phyloP scores from a whole-genome alignment of 352 stramenopile species.

The Phytopythium sindhum region DNA sequence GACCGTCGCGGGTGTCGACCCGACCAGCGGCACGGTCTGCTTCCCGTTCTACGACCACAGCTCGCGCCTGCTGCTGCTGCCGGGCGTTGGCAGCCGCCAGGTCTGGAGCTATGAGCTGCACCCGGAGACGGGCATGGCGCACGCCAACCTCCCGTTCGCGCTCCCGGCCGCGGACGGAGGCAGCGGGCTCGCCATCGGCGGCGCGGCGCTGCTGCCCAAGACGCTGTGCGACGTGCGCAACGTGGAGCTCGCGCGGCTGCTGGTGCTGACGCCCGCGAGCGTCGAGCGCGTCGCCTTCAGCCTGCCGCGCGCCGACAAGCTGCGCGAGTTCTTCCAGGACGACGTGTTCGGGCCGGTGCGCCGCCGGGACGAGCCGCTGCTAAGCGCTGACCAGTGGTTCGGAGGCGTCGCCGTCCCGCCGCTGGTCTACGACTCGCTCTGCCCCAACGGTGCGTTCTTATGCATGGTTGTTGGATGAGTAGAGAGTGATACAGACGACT shows the following conservation, averaged over 20 bases:
- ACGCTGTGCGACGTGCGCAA: slow-evolving; percentile 53
- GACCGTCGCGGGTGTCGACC: slow-evolving; percentile 23
- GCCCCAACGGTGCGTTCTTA: slow-evolving; percentile 35
- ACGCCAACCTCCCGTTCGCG: slow-evolving; percentile 66
- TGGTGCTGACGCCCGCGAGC: slow-evolving; percentile 50
- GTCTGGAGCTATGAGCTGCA: slow-evolving; percentile 79
- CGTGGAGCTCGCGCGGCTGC: slow-evolving; percentile 63
- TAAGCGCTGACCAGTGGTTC: slow-evolving; percentile 52
- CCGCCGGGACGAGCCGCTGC: slow-evolving; percentile 17
- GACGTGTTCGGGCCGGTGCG: slow-evolving; percentile 57
- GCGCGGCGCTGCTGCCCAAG: slow-evolving; percentile 62
- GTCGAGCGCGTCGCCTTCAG: slow-evolving; percentile 64
- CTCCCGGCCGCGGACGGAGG: slow-evolving; percentile 24
- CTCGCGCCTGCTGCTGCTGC: slow-evolving; percentile 66
- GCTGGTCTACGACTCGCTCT: slow-evolving; percentile 46
- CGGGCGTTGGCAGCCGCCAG: slow-evolving; percentile 57
- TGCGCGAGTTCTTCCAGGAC: slow-evolving; percentile 79
- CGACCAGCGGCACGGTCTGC: slow-evolving; percentile 40
- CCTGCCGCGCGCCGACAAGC: slow-evolving; percentile 59
- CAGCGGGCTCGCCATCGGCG: slow-evolving; percentile 38
- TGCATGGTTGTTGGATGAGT: background rate
- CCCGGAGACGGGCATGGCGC: slow-evolving; percentile 23
- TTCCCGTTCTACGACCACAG: slow-evolving; percentile 66
- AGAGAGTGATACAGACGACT: background rate
- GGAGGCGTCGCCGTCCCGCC: slow-evolving; percentile 34